Conservation (phyloP, 2,329 filamentous ascomycete genomes). For the Westerdykella aurantiaca region DNA sequence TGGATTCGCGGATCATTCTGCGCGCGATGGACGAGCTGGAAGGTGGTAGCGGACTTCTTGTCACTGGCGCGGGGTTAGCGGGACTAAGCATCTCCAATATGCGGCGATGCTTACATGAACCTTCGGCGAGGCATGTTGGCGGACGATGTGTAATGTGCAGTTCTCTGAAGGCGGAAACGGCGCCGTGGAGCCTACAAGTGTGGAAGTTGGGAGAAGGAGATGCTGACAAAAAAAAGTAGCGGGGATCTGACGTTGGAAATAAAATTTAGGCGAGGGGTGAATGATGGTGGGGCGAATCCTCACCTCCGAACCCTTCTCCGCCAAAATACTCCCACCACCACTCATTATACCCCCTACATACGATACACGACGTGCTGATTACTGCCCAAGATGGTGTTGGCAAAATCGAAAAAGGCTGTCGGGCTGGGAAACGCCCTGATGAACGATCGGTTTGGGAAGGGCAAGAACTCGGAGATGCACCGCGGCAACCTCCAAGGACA, state of each 20-base stretch:
- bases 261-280: slow-evolving; percentile 67
- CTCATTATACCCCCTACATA: slow-evolving; percentile 15
- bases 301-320: slow-evolving; percentile 4
- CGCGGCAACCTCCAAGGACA: slow-evolving; percentile 55
- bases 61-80: slow-evolving; percentile 49
- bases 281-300: slow-evolving; percentile 34
- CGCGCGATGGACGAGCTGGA: slow-evolving; percentile 88
- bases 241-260: slow-evolving; percentile 37
- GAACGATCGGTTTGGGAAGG: slow-evolving; percentile 97
- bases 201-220: slow-evolving; percentile 10
- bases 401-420: slow-evolving; percentile 93
- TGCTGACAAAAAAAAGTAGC: slow-evolving; percentile 25
- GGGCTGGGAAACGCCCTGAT: slow-evolving; percentile 96
- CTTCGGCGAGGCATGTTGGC: slow-evolving; percentile 64
- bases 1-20: slow-evolving; percentile 97
- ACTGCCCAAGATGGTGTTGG: slow-evolving; percentile 57
- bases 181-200: too few species aligned
- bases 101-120: slow-evolving; percentile 58
- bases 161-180: background rate
- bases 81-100: slow-evolving; percentile 12
- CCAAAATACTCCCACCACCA: slow-evolving; percentile 11
- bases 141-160: background rate
- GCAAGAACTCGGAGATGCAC: slow-evolving; percentile 78
- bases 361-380: slow-evolving; percentile 11
- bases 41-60: slow-evolving; percentile 90